Evolutionary conservation across 768 basidiomycete genomes (phyloP).

Genomic region (Pulveroboletus sp.): DNA sequence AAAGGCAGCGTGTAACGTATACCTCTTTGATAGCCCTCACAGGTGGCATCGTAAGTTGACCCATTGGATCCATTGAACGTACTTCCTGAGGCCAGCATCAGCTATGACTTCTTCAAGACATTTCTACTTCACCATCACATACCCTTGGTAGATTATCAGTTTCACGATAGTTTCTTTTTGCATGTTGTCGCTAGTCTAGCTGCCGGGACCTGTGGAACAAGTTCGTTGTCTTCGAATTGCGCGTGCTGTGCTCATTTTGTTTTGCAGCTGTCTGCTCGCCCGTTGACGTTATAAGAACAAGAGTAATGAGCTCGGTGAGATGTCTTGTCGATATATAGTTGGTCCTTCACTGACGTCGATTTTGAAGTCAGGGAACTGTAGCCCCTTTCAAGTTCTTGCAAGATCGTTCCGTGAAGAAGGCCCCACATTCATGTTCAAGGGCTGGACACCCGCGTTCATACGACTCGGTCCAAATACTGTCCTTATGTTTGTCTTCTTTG

Average conservation of each 20-base stretch:
- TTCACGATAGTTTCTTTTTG: conserved; percentile 61
- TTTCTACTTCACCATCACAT: conserved; percentile 47
- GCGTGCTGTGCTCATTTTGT: conserved; percentile 2
- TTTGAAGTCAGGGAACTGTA: conserved; percentile 46
- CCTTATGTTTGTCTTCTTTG: conserved; percentile 80
- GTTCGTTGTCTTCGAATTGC: conserved; percentile 37
- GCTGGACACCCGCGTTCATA: conserved; percentile 86
- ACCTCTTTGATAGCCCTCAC: conserved; percentile 50
- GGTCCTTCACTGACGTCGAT: conserved; percentile 1
- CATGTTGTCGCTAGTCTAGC: conserved; percentile 63
- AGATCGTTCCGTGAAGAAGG: conserved; percentile 70
- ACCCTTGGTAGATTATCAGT: conserved; percentile 54
- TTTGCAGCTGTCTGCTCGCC: conserved; percentile 69
- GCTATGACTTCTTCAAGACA: conserved; percentile 75
- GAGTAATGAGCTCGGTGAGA: conserved; percentile 72
- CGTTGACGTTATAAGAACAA: conserved; percentile 69
- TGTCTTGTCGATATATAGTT: neutral
- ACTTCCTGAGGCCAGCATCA: conserved; percentile 25
- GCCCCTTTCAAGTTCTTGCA: conserved; percentile 48
- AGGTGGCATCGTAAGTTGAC: conserved; percentile 73
- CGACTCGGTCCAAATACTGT: conserved; percentile 82
- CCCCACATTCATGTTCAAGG: conserved; percentile 74
- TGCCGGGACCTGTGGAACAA: conserved; percentile 75
- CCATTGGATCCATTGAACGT: neutral
- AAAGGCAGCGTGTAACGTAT: conserved; percentile 3